A percentile compares a stretch with the other conserved stretches of the same genome.
These are phyloP conservation scores for Saccharomycopsis schoenii DNA, from an alignment of 805 yeast genomes.

Conservation along the genomic window DNA sequence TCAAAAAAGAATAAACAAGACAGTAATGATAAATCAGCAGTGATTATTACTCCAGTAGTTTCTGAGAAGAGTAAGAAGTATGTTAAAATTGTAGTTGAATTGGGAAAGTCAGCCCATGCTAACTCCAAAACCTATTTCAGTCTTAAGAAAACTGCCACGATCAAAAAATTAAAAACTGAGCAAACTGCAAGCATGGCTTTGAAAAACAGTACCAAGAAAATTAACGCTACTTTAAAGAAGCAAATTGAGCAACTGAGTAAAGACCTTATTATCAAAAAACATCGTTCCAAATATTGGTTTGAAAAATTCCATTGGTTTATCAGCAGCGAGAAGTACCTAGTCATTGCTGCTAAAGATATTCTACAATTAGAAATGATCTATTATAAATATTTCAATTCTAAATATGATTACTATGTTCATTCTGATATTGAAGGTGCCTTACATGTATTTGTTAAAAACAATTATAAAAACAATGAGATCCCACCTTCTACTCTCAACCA, in stretches of 20 bases:
- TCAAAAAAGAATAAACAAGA: constrained; percentile 14
- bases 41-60: not conserved
- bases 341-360: constrained; percentile 78
- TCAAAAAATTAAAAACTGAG: constrained; percentile 73
- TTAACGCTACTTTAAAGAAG: constrained; percentile 59
- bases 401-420: constrained; percentile 60
- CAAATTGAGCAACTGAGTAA: constrained; percentile 49
- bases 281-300: constrained; percentile 77
- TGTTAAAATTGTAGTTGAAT: constrained; percentile 54
- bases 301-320: constrained; percentile 93
- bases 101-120: constrained; percentile 71
- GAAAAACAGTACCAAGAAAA: constrained; percentile 71
- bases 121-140: constrained; percentile 79
- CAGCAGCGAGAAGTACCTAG: constrained; percentile 80
- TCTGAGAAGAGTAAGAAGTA: constrained; percentile 19
- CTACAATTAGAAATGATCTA: constrained; percentile 73
- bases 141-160: constrained; percentile 61
- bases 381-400: constrained; percentile 59
- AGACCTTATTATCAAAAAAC: constrained; percentile 39
- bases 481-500: constrained; percentile 86
- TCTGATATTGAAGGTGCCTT: constrained; percentile 68
- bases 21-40: constrained; percentile 1
- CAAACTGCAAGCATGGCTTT: constrained; percentile 69
- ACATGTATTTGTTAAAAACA: constrained; percentile 75
- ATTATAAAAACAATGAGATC: constrained; percentile 54